A percentile compares a stretch with the other conserved stretches of the same genome.
phyloP scores from a whole-genome alignment of 805 yeast genomes.

The Candida qinlingensis region DNA sequence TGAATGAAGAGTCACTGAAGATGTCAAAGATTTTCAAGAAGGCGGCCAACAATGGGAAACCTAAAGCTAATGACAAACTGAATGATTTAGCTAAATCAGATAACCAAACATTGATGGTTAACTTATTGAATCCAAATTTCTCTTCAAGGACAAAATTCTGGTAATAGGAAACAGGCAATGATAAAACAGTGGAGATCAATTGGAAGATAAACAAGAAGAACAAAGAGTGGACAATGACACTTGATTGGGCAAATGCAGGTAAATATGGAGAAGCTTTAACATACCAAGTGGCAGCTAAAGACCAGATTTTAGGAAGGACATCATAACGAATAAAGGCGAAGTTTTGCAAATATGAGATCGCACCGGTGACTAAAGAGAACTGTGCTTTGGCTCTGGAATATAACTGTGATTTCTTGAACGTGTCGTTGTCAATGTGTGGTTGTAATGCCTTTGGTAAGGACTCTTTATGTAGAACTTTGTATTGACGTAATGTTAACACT shows the following conservation, averaged over 20 bases:
- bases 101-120: constrained; percentile 66
- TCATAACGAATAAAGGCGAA: constrained; percentile 54
- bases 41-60: constrained; percentile 67
- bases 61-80: constrained; percentile 49
- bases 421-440: constrained; percentile 63
- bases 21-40: constrained; percentile 76
- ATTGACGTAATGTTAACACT: constrained; percentile 73
- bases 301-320: constrained; percentile 61
- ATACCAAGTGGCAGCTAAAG: constrained; percentile 37
- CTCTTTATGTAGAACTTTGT: constrained; percentile 50
- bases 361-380: constrained; percentile 54
- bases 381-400: constrained; percentile 76
- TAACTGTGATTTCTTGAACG: constrained; percentile 69
- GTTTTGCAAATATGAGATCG: constrained; percentile 50
- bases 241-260: constrained; percentile 35
- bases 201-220: constrained; percentile 53
- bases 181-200: constrained; percentile 43
- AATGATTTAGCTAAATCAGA: constrained; percentile 63
- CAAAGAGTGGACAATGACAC: constrained; percentile 68
- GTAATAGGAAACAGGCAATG: constrained; percentile 70
- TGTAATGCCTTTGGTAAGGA: constrained; percentile 66
- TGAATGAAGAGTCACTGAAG: constrained; percentile 69
- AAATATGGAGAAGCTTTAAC: constrained; percentile 21
- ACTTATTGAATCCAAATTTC: constrained; percentile 87
- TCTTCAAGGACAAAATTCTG: constrained; percentile 86